Evolutionary conservation across 139 green algal genomes (phyloP), one percentile per base, ranked within the genome.

Genomic region (Closterium sp.): DNA sequence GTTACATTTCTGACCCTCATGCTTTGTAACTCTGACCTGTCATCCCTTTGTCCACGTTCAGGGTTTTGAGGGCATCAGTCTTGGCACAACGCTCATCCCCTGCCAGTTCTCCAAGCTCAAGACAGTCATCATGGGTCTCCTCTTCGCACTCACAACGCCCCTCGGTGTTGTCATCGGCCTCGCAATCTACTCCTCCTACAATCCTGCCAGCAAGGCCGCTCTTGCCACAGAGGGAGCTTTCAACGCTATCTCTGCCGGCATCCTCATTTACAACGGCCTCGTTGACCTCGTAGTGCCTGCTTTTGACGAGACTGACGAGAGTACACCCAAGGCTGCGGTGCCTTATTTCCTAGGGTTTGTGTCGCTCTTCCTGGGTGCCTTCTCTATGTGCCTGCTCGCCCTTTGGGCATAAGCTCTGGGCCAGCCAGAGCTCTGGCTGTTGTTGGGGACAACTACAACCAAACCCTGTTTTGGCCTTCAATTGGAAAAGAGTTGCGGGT

Each of bases 11-110:
- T 21, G 43, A 66, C 21, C 9, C 43, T 25, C 43, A 21, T 55
- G 36, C 6, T 55, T 55, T 55, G 6, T 55, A 4, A 55, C 36
- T 55, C 36, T 55, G n/a, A 55, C 6, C 6, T 55, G 36, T 55
- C 36, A 12, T 55, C 36, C 36, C 6, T 4, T 55, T 55, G 36
- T 55, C 7, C 69, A 32, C 30, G 28, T 91, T 21, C 84, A 92
- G 90, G 90, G 90, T 3, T 93, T 94, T 87, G 90, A 96, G 34
- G 94, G 93, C 23, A 32, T 96, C 31, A 92, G 93, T 9, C 64
- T 96, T 4, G 94, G 93, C 23, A 34, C 69, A 36, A 81, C 43
- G 1, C 90, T 96, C 33, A 31, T 93, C 5, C 33, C 92, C 33
- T 91, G 88, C 55, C 33, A 90, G 23, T 34, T 86, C 0, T 30